A percentile compares a stretch with the other conserved stretches of the same genome.
Evolutionary conservation across 768 basidiomycete species (phyloP).

Genomic region (Amanita muscaria): DNA sequence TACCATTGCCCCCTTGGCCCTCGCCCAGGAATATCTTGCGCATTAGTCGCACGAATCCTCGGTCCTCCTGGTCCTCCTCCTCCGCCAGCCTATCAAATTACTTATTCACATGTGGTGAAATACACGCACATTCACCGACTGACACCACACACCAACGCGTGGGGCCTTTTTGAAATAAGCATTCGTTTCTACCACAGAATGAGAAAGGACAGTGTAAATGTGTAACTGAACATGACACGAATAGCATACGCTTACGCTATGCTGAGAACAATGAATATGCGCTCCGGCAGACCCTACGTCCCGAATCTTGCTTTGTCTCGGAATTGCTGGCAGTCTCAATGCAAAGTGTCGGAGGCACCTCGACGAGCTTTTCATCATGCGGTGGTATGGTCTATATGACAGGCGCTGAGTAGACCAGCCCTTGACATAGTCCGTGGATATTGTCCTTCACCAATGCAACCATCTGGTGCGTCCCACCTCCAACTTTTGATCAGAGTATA

Average conservation of each 20-base stretch:
- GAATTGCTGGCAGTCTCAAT: constrained; percentile 6
- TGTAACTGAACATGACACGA: constrained; percentile 26
- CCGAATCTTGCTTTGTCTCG: constrained; percentile 7
- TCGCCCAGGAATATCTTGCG: constrained; percentile 35
- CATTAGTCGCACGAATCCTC: constrained; percentile 19
- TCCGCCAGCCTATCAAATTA: constrained; percentile 15
- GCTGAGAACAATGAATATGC: constrained; percentile 16
- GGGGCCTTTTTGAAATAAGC: constrained; percentile 89
- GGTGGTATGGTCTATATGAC: too few relatives aligned
- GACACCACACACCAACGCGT: constrained; percentile 95
- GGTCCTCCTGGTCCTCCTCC: constrained; percentile 11
- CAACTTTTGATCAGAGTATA: too few relatives aligned
- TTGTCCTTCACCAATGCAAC: too few relatives aligned
- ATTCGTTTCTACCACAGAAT: constrained; percentile 58
- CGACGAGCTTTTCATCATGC: constrained; percentile 40
- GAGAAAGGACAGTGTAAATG: constrained; percentile 18
- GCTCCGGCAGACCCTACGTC: constrained; percentile 21
- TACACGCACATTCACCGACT: constrained; percentile 89
- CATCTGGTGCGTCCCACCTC: too few relatives aligned
- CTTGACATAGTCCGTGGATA: too few relatives aligned
- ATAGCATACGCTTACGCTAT: constrained; percentile 18
- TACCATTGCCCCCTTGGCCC: constrained; percentile 47
- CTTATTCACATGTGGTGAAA: constrained; percentile 43
- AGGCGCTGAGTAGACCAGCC: too few relatives aligned
- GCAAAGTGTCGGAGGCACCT: constrained; percentile 14